Conservation (phyloP, 2,329 filamentous ascomycete species). For the Fusarium floridanum region DNA sequence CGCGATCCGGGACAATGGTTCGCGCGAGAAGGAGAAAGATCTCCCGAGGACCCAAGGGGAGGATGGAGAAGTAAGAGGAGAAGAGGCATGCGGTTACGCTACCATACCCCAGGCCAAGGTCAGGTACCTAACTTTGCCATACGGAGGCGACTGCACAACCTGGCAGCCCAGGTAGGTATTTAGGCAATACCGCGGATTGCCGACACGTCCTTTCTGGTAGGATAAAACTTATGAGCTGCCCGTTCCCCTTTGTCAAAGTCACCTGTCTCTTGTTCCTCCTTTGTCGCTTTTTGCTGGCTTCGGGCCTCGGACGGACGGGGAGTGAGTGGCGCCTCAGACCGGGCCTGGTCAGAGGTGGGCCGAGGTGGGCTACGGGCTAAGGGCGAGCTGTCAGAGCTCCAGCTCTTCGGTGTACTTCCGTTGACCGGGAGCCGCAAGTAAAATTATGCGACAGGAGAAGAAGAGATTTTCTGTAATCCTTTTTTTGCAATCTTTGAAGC, state of each 20-base stretch:
- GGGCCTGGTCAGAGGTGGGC: conserved; percentile 31
- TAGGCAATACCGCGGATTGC: conserved; percentile 32
- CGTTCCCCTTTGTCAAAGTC: conserved; percentile 19
- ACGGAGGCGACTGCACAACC: conserved; percentile 4
- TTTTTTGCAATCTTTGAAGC: not conserved
- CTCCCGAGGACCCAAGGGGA: conserved; percentile 38
- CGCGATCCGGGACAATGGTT: conserved; percentile 41
- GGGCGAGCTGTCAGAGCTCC: conserved; percentile 25
- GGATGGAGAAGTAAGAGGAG: conserved; percentile 11
- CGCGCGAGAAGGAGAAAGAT: conserved; percentile 41
- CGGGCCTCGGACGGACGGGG: conserved; percentile 39
- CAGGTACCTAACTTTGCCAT: conserved; percentile 9
- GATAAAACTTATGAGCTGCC: conserved; percentile 30
- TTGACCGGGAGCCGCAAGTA: conserved; percentile 17
- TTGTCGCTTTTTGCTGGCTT: conserved; percentile 36
- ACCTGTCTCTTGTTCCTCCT: conserved; percentile 22
- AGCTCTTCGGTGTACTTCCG: conserved; percentile 32
- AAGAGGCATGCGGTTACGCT: conserved; percentile 1
- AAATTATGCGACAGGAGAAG: conserved; percentile 9
- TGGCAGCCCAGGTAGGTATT: conserved; percentile 7
- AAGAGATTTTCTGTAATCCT: not conserved
- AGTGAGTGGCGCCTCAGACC: conserved; percentile 33
- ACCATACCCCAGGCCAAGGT: conserved; percentile 2
- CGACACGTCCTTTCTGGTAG: conserved; percentile 11
- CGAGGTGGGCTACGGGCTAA: conserved; percentile 39